Percentiles rank a stretch among this genome's conserved stretches.
phyloP scores from a whole-genome alignment of 2,329 filamentous ascomycete species.

The Pseudogymnoascus sp. region DNA sequence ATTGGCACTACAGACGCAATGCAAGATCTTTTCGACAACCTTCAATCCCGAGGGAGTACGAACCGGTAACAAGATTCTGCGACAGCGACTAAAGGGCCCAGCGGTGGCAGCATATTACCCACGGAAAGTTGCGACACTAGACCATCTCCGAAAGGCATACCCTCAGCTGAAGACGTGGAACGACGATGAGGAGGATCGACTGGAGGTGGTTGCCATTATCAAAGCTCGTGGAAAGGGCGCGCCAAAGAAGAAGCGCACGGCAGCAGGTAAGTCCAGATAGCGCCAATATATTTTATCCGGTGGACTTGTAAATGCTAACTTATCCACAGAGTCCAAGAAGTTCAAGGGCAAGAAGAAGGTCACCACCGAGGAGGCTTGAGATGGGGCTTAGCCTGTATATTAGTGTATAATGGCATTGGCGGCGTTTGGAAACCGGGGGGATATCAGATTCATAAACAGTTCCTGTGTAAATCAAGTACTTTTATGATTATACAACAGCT shows the following conservation, averaged over 20 bases:
- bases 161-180: constrained; percentile 61
- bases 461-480: constrained; percentile 4
- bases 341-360: constrained; percentile 37
- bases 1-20: constrained; percentile 59
- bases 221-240: constrained; percentile 77
- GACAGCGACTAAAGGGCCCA: constrained; percentile 79
- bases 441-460: constrained; percentile 10
- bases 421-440: constrained; percentile 22
- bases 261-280: constrained; percentile 27
- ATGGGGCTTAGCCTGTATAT: constrained; percentile 16
- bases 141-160: constrained; percentile 58
- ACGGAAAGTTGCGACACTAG: constrained; percentile 50
- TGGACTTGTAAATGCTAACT: constrained; percentile 11
- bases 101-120: constrained; percentile 84
- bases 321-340: constrained; percentile 34
- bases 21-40: constrained; percentile 80
- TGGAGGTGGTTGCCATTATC: constrained; percentile 62
- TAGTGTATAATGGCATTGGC: constrained; percentile 20
- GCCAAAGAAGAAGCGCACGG: constrained; percentile 80
- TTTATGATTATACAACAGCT: neutral
- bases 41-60: constrained; percentile 80
- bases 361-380: neutral
- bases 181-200: constrained; percentile 68
- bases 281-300: neutral
- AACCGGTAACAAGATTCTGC: constrained; percentile 84